Base-by-base conservation (phyloP, 305 asterid species). In the Solanum hybrid region DNA sequence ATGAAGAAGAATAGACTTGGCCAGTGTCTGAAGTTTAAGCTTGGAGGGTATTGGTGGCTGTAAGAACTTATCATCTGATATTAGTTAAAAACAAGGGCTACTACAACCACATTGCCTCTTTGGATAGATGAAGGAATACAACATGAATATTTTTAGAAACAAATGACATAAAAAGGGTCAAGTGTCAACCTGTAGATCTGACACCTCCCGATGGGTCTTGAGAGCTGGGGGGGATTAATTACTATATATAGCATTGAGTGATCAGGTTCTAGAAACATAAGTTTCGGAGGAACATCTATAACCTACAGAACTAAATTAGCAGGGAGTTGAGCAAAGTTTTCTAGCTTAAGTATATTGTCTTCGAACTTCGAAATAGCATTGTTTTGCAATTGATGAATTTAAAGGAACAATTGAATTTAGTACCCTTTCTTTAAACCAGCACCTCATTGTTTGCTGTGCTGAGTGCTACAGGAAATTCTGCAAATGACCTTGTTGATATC, bases 401-500 rank as follows among this genome's bases (percentile, higher is more conserved):
- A 0, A 27, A 27, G 20, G 10, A 46, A 16, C 6, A 82, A 9
- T 29, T 84, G 42, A 84, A 84, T 81, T 42, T 51, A 46, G 87
- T 84, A 3, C 4, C 87, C 87, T 84, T 29, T 46, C 40, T 14
- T 46, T 84, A 10, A 46, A 84, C 26, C 71, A 81, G 86, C 86
- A 40, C 69, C 35, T 46, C 29, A 51, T 16, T 9, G 9, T 51
- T 79, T 20, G 60, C 86, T 84, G 86, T 78, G 11, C 90, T 88
- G 71, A 42, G 64, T 86, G 66, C 42, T 32, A 85, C 80, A 96
- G 98, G 94, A 66, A 96, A 96, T 88, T 94, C 94, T 26, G 98
- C 98, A 56, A 93, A 95, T n/a, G 96, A 96, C 64, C 93, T 96
- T 86, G 93, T 94, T 14, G 95, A 93, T 13, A 91, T 93, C 90